Evolutionary conservation across 1,284 basidiomycete genomes (phyloP), one percentile per base, ranked within the genome.

Genomic region (Heterobasidion irregulare): DNA sequence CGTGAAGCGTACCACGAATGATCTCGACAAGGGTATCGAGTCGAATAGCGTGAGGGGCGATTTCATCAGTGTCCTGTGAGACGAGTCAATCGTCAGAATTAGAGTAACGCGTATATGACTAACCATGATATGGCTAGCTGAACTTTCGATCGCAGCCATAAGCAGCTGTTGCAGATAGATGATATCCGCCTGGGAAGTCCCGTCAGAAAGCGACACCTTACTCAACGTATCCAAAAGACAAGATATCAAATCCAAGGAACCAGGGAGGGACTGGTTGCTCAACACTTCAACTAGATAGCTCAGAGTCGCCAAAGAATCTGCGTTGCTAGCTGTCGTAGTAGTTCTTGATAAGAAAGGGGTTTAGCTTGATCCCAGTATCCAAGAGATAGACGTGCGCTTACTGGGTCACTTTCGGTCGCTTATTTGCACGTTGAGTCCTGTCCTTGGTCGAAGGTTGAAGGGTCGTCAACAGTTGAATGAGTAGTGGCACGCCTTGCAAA

Each of bases 131-230:
- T 82, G 78, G 51, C 76, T 77, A 1, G 89, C 79, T 33, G 83
- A 75, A 58, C 81, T 84, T 58, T 92, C 86, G 49, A 95, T 77
- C 2, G 86, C 86, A 13, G 86, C 83, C 78, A 97, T 89, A 19
- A 96, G 68, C 59, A 94, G 77, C 68, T 96, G 94, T 65, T 93
- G 86, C n/a, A 89, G 73, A 63, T 92, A 97, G 61, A 80, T 84
- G 26, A 83, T 76, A 50, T 92, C 89, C n/a, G 78, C 75, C 26
- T 76, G 72, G 2, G 73, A 65, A 26, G 74, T 63, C 5, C 77
- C 67, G 4, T 77, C 65, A 12, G 76, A 74, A 56, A 85, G 82
- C 2, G 89, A 72, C 6, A 93, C 76, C 50, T 78, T 79, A 57
- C 80, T 84, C 44, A 97, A 74, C 0, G 85, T 83, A 53, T 93